phyloP scores from a whole-genome alignment of 2,329 filamentous ascomycete genomes.

The Penicillium sp. region DNA sequence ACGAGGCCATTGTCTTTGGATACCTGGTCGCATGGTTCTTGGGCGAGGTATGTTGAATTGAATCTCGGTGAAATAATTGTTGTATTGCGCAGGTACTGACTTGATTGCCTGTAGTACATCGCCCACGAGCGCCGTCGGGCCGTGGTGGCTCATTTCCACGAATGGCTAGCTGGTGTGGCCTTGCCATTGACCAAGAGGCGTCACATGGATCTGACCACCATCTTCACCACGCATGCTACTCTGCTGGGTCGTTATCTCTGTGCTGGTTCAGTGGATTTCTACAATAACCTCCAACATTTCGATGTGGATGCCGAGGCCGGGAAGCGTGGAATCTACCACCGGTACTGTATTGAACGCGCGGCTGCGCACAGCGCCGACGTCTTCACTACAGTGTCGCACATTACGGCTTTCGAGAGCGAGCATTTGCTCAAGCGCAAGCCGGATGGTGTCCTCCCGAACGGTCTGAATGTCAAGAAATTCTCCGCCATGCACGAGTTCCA shows the following conservation, averaged over 20 bases:
- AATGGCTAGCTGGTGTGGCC: conserved; percentile 95
- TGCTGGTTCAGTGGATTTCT: conserved; percentile 96
- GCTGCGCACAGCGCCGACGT: conserved; percentile 91
- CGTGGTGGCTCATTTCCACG: conserved; percentile 97
- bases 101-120: conserved; percentile 66
- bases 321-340: conserved; percentile 96
- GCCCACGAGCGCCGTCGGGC: conserved; percentile 88
- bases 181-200: conserved; percentile 90
- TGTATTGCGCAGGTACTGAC: neutral
- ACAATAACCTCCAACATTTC: conserved; percentile 97
- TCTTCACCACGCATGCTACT: conserved; percentile 97
- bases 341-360: conserved; percentile 96
- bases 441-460: conserved; percentile 93
- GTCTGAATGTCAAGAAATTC: conserved; percentile 97
- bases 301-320: conserved; percentile 96
- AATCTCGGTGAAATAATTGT: conserved; percentile 3
- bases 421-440: conserved; percentile 96
- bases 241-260: conserved; percentile 94
- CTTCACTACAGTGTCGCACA: conserved; percentile 98
- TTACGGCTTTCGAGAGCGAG: conserved; percentile 97
- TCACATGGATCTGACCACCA: conserved; percentile 93
- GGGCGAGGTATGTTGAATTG: conserved; percentile 70
- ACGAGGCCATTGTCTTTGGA: conserved; percentile 95
- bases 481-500: conserved; percentile 98
- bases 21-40: conserved; percentile 98